A percentile compares a stretch with the other conserved stretches of the same genome.
Conservation (phyloP, 129 eudicot genomes). For the Pseudognaphalium luteoalbum region DNA sequence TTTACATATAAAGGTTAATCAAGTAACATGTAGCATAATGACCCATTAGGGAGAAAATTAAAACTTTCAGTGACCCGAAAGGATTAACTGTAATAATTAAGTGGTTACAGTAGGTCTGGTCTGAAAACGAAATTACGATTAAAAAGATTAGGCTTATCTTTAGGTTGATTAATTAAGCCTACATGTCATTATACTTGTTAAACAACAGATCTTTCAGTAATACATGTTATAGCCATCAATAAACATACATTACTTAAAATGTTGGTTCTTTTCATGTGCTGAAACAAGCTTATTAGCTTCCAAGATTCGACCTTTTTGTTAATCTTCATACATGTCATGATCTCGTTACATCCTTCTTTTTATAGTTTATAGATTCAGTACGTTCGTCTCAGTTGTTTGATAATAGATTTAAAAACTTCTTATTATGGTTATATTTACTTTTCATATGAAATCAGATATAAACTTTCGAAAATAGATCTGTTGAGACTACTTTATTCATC, state of each 20-base stretch:
- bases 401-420: no score
- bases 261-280: no score
- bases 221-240: no score
- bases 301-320: not conserved
- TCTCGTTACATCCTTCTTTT: no score
- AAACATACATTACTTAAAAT: no score
- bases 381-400: no score
- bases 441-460: not conserved
- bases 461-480: not conserved
- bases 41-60: not conserved
- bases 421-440: not conserved
- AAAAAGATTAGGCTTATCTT: not conserved
- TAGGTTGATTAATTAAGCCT: not conserved
- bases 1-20: not conserved
- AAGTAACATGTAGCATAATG: not conserved
- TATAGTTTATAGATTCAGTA: no score
- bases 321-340: no score
- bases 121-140: not conserved
- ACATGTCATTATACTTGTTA: not conserved
- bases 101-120: not conserved
- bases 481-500: not conserved
- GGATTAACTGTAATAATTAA: no score
- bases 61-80: not conserved
- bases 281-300: not conserved
- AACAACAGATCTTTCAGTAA: not conserved